Evolutionary conservation across 768 basidiomycete species (phyloP), one percentile per base, ranked within the genome.

Genomic region (Russula compacta): DNA sequence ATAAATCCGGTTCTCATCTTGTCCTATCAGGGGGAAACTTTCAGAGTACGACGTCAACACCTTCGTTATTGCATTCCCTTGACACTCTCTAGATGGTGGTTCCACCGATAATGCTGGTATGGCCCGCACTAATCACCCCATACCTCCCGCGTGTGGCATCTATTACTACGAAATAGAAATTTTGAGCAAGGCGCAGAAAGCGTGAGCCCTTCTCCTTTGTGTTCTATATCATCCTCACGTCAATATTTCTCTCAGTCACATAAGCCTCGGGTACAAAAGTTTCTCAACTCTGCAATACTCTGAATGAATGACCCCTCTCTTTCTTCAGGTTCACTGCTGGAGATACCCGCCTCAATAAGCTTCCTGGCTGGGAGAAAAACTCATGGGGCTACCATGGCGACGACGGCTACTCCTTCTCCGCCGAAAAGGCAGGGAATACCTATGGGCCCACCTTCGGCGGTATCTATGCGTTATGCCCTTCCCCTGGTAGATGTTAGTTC

Each of bases 351-450:
- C 73, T 87, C 54, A 81, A 82, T 35, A 85, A 90, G 54, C 80
- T 94, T 36, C 92, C 93, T 39, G 92, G 92, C 21, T 90, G 87
- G 87, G 89, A 93, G 70, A 75, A 78, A 59, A 81, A 83, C 64
- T 93, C 90, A 6, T 95, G 92, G 89, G 92, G 92, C 55, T 95
- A 92, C 71, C 88, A 93, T 67, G 92, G 88, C n/a, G 91, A 94
- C 66, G 92, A 90, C 68, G 92, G 93, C 6, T 81, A 78, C 59
- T 78, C 86, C 2, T 92, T 89, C 72, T 83, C 87, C 29, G 82
- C 83, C 6, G 85, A 89, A 60, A 84, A 81, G 70, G 83, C 78
- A 36, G 91, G 89, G 33, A 78, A 79, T 50, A 74, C 80, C 15
- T 97, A 87, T 73, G 89, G 90, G 9, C 85, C 86, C 47, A 82